A percentile compares a stretch with the other conserved stretches of the same genome.
Evolutionary conservation across 2,329 filamentous ascomycete species (phyloP).

Genomic region (Mycosphaerelloides madeirae): DNA sequence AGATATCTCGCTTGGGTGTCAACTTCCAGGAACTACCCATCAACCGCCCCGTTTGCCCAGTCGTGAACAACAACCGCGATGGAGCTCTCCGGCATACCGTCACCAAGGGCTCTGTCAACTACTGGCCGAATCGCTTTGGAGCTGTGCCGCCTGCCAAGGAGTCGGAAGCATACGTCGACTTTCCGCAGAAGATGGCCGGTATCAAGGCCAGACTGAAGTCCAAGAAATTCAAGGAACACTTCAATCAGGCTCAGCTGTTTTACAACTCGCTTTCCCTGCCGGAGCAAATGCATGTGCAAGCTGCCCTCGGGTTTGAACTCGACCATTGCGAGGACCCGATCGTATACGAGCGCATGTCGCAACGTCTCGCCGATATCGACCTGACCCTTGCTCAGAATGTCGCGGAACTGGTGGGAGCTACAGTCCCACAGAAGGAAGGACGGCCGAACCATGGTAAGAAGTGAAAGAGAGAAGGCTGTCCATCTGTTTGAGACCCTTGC

Average conservation of each 20-base stretch:
- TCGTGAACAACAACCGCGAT: constrained; percentile 32
- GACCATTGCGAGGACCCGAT: constrained; percentile 76
- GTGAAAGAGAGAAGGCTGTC: no score
- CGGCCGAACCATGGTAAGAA: constrained; percentile 62
- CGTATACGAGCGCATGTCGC: constrained; percentile 66
- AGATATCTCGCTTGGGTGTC: constrained; percentile 63
- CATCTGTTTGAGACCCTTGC: no score
- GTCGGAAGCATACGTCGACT: constrained; percentile 67
- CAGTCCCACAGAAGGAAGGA: constrained; percentile 50
- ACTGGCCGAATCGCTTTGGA: constrained; percentile 71
- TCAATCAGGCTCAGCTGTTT: constrained; percentile 74
- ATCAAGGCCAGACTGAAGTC: constrained; percentile 66
- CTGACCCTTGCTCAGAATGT: constrained; percentile 64
- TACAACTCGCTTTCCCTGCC: constrained; percentile 68
- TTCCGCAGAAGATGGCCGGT: constrained; percentile 59
- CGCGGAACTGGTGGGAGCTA: constrained; percentile 64
- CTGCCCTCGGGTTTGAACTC: constrained; percentile 64
- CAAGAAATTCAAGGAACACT: constrained; percentile 73
- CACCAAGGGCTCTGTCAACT: constrained; percentile 67
- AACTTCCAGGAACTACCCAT: constrained; percentile 77
- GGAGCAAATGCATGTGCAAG: constrained; percentile 61
- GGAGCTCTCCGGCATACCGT: constrained; percentile 65
- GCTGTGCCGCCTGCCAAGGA: constrained; percentile 58
- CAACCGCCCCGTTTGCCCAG: constrained; percentile 52
- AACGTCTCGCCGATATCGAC: constrained; percentile 68